Evolutionary conservation across 441 rosid genomes (phyloP), one percentile per base, ranked within the genome.

Genomic region (Euphorbia schlechtendalii): DNA sequence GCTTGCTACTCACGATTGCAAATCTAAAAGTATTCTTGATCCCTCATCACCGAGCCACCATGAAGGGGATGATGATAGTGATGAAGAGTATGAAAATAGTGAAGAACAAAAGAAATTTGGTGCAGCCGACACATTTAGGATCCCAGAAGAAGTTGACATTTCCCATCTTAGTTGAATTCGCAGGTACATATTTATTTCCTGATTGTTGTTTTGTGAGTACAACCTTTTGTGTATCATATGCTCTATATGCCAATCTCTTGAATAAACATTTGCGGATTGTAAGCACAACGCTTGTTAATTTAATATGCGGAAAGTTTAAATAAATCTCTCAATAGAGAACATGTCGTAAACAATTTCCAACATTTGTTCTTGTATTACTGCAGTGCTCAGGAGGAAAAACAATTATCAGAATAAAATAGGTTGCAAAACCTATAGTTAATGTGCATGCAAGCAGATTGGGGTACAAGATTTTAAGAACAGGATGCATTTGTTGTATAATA

Each of bases 81-180:
- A 76, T 28, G 94, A 88, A 1, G 86, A 76, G 17, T 41, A 75
- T n/a, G 63, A 7, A 40, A 67, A 32, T 0, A 78, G 66, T 9
- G 86, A 80, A 63, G 96, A 86, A 74, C 73, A 57, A 25, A 82
- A 78, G 76, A 93, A 90, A 78, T 90, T 90, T 66, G 98, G 98
- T 62, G 96, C 97, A 2, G 96, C 98, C 0, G 85, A 82, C 56
- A 86, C 96, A 56, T 93, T 93, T 81, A 88, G 60, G 78, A 71
- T 93, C 61, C 96, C 97, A 18, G 96, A 90, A 11, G 93, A 74
- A 36, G 64, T 86, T 21, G 93, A 90, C 40, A 75, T 86, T 64
- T 72, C 96, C 68, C 82, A 64, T 22, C 80, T 92, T 56, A 90
- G 89, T 75, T 89, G 7, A 67, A 74, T 55, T 18, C 21, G 17